phyloP scores from a whole-genome alignment of 2,329 filamentous ascomycete species.

The Gremmenia infestans region DNA sequence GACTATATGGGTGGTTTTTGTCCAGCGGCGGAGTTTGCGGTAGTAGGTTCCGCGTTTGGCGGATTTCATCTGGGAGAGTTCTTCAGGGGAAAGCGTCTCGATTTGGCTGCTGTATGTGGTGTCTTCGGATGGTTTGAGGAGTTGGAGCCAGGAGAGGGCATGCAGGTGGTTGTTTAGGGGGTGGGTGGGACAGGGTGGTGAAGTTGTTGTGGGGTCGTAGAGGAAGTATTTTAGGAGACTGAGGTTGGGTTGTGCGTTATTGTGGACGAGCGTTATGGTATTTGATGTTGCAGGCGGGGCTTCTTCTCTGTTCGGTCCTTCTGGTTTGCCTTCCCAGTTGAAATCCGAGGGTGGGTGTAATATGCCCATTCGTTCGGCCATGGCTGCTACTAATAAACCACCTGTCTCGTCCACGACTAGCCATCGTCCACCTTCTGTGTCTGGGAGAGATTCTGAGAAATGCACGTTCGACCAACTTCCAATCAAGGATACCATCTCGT shows the following conservation, averaged over 20 bases:
- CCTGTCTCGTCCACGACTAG: constrained; percentile 67
- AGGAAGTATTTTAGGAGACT: constrained; percentile 84
- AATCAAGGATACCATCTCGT: constrained; percentile 76
- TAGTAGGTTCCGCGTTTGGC: constrained; percentile 81
- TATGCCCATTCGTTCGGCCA: constrained; percentile 67
- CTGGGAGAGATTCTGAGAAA: constrained; percentile 37
- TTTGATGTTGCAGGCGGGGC: constrained; percentile 41
- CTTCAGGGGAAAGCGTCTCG: constrained; percentile 50
- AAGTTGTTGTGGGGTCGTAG: constrained; percentile 62
- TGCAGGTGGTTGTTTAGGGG: constrained; percentile 79
- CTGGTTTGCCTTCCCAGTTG: constrained; percentile 9
- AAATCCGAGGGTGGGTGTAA: constrained; percentile 39
- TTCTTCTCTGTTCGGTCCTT: constrained; percentile 7
- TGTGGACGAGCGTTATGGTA: constrained; percentile 75
- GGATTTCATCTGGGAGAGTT: constrained; percentile 68
- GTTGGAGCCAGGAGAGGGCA: constrained; percentile 85
- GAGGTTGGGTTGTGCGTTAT: constrained; percentile 82
- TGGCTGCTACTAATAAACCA: constrained; percentile 61
- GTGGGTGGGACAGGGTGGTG: constrained; percentile 52
- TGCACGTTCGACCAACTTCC: constrained; percentile 90
- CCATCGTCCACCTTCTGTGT: constrained; percentile 47
- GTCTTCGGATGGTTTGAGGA: constrained; percentile 73
- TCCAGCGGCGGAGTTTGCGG: constrained; percentile 83
- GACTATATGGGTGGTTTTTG: constrained; percentile 65
- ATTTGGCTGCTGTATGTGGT: constrained; percentile 66